Conservation (phyloP, 2,329 filamentous ascomycete species). For the Cordyceps cicadae region DNA sequence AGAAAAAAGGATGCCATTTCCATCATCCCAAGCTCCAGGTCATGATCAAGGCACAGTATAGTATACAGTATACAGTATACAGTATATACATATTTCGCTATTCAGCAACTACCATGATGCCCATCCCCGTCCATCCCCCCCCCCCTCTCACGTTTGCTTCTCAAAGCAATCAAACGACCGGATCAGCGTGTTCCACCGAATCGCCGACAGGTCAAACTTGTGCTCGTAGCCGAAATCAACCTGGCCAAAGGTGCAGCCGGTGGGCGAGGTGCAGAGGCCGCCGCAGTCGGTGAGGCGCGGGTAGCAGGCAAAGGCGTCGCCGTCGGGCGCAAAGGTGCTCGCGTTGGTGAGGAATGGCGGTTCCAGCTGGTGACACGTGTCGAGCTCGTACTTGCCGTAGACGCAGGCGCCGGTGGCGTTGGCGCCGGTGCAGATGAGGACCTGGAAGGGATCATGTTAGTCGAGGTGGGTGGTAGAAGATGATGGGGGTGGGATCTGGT, state of each 20-base stretch:
- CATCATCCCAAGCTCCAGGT: too few species aligned
- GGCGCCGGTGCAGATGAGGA: constrained; percentile 43
- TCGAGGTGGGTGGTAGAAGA: too few species aligned
- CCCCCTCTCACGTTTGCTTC: constrained; percentile 12
- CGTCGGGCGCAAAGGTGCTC: constrained; percentile 43
- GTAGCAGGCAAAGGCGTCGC: constrained; percentile 40
- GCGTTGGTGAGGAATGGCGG: constrained; percentile 32
- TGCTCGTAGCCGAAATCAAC: constrained; percentile 37
- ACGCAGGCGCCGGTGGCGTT: constrained; percentile 41
- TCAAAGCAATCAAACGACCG: constrained; percentile 27
- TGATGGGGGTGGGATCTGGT: too few species aligned
- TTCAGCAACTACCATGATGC: neutral
- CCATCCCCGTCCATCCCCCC: neutral
- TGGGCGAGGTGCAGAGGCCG: constrained; percentile 39
- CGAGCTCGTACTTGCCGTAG: constrained; percentile 34
- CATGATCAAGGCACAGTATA: too few species aligned
- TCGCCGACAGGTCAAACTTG: constrained; percentile 39
- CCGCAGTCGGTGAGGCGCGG: constrained; percentile 34
- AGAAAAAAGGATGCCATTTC: too few species aligned
- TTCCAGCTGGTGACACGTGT: constrained; percentile 38
- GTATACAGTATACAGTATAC: too few species aligned
- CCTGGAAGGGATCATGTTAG: constrained; percentile 21
- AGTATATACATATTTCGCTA: neutral
- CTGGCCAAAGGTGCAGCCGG: constrained; percentile 43
- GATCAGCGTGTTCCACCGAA: constrained; percentile 36